Conservation (phyloP, 1,284 basidiomycete genomes). For the Cryptococcus sp. region DNA sequence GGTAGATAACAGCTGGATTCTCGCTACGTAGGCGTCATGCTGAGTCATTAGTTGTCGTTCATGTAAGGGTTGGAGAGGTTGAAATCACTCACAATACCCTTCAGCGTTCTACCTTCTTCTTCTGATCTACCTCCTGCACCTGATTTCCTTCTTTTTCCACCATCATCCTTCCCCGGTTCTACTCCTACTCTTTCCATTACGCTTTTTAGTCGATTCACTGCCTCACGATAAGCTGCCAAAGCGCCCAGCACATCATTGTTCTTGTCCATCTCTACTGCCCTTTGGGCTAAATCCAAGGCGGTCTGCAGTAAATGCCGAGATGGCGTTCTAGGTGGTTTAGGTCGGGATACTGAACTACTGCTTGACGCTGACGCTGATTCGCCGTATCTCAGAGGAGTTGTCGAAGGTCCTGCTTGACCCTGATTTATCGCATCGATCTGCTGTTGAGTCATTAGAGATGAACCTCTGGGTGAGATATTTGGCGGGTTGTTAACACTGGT, state of each 20-base stretch:
- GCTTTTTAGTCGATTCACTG: constrained; percentile 39
- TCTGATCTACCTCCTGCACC: constrained; percentile 31
- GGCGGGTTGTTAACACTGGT: neutral
- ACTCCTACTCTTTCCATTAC: constrained; percentile 48
- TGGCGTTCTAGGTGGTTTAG: constrained; percentile 30
- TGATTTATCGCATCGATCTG: neutral
- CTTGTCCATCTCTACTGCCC: constrained; percentile 48
- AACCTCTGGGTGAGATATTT: neutral
- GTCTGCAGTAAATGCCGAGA: constrained; percentile 44
- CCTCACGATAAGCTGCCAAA: constrained; percentile 43
- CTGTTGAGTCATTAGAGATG: neutral
- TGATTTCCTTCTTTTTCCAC: constrained; percentile 9
- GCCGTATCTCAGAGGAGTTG: too few relatives aligned
- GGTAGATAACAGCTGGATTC: constrained; percentile 37
- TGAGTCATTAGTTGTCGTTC: constrained; percentile 4
- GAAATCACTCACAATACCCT: constrained; percentile 41
- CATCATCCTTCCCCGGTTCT: constrained; percentile 13
- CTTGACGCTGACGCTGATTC: neutral
- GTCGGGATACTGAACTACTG: neutral
- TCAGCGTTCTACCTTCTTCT: constrained; percentile 45
- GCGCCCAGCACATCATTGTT: constrained; percentile 45
- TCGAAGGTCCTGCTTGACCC: neutral
- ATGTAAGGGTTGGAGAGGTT: neutral
- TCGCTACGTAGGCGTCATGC: constrained; percentile 47
- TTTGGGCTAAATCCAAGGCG: constrained; percentile 47